Base-by-base conservation (phyloP, 495 filamentous ascomycete species). In the Trichoderma orchidacearum region DNA sequence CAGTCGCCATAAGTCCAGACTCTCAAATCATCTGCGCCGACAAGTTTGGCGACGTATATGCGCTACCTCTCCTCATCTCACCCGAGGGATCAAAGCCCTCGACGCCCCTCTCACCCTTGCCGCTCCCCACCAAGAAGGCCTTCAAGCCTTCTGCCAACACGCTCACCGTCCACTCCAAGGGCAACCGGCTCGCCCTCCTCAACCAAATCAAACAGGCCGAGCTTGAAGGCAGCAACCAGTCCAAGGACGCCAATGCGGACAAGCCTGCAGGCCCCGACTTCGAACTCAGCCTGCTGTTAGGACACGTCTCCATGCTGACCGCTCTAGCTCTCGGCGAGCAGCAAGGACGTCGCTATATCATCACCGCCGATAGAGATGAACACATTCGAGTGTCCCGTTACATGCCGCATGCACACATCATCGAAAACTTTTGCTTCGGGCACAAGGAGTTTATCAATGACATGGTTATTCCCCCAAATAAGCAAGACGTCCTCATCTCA, bases 41-140 rank as follows among this genome's bases (percentile, higher is more conserved):
- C 70, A 98, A 97, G 65, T 96, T 95, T 64, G 93, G 93, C 30
- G 93, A 98, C 70, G 92, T 95, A 58, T 96, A 93, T 68, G 77
- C 85, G 5, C 67, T 98, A n/a, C 91, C 93, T 3, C 70, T 97
- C 2, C 66, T 90, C 52, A 76, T 75, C n/a, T 51, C 66, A 35
- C 55, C 27, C 30, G 55, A 55, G 27, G 15, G 17, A 11, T 1
- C 18, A 48, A 48, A 25, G 18, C 12, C 38, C 38, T 23, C 38
- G 6, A 23, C 56, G 15, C 21, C 51, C 17, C 12, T 41, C 6
- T 34, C 55, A 51, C 53, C 56, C 25, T 53, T 6, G 0, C 38
- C 53, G 1, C 29, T 52, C 36, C 38, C 38, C 17, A n/a, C 38
- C 38, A 48, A 48, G 13, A 51, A 23, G 30, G 30, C 60, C 18